phyloP scores from a whole-genome alignment of 106 monocot species.

The Apostasia shenzhenica region DNA sequence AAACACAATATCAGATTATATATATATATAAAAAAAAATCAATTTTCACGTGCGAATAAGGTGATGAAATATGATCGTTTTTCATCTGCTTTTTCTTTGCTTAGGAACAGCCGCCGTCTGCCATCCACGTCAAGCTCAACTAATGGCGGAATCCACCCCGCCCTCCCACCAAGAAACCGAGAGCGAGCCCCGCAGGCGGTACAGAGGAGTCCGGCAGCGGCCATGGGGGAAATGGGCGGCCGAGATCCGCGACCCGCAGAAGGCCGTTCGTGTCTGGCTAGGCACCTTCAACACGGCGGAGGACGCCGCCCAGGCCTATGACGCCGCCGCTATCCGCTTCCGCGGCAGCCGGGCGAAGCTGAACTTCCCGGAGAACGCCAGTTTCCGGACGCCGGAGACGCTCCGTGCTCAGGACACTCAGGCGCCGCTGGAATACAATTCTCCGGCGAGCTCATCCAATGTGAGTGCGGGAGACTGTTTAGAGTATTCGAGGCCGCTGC shows the following conservation, averaged over 20 bases:
- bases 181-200: slow-evolving; percentile 21
- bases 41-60: neutral
- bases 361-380: slow-evolving; percentile 52
- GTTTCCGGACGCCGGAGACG: neutral
- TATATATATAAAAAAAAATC: neutral
- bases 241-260: slow-evolving; percentile 27
- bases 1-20: neutral
- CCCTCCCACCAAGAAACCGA: neutral
- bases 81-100: neutral
- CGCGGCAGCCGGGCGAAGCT: slow-evolving; percentile 53
- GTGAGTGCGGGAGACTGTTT: slow-evolving; percentile 1
- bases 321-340: slow-evolving; percentile 53
- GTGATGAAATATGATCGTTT: neutral
- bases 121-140: neutral
- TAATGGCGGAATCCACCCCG: neutral
- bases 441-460: neutral
- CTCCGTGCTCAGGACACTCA: neutral
- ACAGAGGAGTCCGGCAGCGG: slow-evolving; percentile 35
- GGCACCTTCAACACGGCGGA: slow-evolving; percentile 62
- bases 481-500: slow-evolving; percentile 7
- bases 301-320: slow-evolving; percentile 48
- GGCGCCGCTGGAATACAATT: neutral
- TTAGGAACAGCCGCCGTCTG: neutral
- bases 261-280: slow-evolving; percentile 63
- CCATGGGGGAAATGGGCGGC: slow-evolving; percentile 29